A percentile compares a stretch with the other conserved stretches of the same genome.
phyloP scores from a whole-genome alignment of 768 basidiomycete species.

The Amanita rubescens region DNA sequence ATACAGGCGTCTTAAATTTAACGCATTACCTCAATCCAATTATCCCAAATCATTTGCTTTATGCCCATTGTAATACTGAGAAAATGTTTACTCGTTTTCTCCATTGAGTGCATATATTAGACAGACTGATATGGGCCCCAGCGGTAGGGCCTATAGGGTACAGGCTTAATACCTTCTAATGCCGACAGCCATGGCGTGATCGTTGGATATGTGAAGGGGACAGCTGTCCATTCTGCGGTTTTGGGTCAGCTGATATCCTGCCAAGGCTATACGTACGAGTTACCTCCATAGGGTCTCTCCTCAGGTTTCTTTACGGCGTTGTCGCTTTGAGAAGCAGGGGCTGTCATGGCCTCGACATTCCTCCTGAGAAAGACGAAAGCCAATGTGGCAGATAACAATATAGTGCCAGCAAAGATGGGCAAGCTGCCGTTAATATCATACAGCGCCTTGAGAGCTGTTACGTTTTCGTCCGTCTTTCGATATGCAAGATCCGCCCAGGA shows the following conservation, averaged over 20 bases:
- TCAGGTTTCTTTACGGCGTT: conserved; percentile 10
- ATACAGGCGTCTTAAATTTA: neutral
- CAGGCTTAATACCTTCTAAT: conserved; percentile 40
- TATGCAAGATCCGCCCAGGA: neutral
- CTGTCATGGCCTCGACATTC: neutral
- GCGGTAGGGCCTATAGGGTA: conserved; percentile 60
- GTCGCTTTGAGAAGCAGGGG: neutral
- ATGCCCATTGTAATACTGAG: conserved; percentile 64
- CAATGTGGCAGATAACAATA: neutral
- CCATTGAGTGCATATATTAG: conserved; percentile 2
- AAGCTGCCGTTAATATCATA: neutral
- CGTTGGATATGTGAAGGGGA: conserved; percentile 42
- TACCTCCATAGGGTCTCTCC: conserved; percentile 19
- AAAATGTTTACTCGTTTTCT: neutral
- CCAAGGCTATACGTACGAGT: neutral
- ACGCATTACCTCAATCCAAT: conserved; percentile 60
- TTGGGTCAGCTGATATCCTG: neutral
- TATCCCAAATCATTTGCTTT: conserved; percentile 56
- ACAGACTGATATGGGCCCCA: conserved; percentile 59
- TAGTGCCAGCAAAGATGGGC: neutral
- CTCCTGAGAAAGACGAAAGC: neutral
- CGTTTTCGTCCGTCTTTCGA: neutral
- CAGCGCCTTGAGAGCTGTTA: neutral
- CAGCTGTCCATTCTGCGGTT: conserved; percentile 40
- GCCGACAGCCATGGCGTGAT: conserved; percentile 34